Evolutionary conservation across 495 filamentous ascomycete species (phyloP), one percentile per base, ranked within the genome.

Genomic region (Hypoxylon fuscum): DNA sequence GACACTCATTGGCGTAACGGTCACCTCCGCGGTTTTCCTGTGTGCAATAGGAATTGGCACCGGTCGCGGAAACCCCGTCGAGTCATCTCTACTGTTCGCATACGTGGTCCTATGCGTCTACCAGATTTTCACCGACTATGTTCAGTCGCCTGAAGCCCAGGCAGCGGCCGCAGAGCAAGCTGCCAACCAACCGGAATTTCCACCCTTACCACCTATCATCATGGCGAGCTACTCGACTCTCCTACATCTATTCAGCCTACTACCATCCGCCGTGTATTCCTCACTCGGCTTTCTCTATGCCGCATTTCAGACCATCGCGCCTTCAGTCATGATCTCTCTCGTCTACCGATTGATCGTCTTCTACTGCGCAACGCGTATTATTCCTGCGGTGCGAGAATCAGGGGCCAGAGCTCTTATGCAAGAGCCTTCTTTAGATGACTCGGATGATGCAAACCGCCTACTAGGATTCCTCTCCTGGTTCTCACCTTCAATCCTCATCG

Each of bases 191-290:
- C 84, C 87, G 10, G 93, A 96, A 25, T 95, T 98, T 50, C 95
- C 95, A 3, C 95, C 95, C 4, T 83, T 98, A 5, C 95, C 95
- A 1, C 95, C 95, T 0, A 93, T 97, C 44, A 90, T 98, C 72
- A 97, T 98, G 95, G 94, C 93, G n/a, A 96, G 93, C 22, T 98
- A 97, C 76, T 91, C 90, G 34, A 97, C 93, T 2, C 76, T 97
- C 15, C 75, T 97, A 25, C 89, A 96, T 59, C 83, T 91, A n/a
- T 79, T 98, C 31, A 89, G 90, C 27, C 86, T 85, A 8, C 81
- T 98, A 14, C 95, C 95, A 0, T 87, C 86, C 0, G 92, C 91
- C 40, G 86, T 96, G 5, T 90, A 89, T 69, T 91, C 93, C 1
- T 87, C 87, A 0, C 90, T 96, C 71, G 90, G 87, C 70, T 95